Evolutionary conservation across 352 stramenopile genomes (phyloP), one percentile per base, ranked within the genome.

Genomic region (Phytophthora lateralis): DNA sequence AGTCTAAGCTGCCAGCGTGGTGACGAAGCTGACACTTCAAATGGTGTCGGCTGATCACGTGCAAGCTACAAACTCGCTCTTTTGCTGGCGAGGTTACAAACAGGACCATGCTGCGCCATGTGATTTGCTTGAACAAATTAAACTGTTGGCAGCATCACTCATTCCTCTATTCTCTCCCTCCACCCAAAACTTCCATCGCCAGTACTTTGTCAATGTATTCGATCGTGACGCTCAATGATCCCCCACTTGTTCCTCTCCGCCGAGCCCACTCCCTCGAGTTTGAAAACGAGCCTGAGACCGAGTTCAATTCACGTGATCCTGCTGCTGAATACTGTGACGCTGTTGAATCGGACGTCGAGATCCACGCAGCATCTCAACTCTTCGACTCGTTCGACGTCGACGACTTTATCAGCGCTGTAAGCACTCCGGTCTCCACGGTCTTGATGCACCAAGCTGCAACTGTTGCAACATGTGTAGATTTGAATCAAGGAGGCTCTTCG

Each of bases 381-480:
- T 27, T 68, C 37, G 54, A 63, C 9, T 32, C 8, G 6, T 26
- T 64, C 39, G 54, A 69, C 27, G 18, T 63, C 8, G 17, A 63
- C 2, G 20, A 37, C 8, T 44, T 62, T 14, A 8, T 64, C 8
- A 17, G 44, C 4, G 46, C 48, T 14, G 30, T 59, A 17, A 27
- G 3, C 12, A 42, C 45, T 7, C 44, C 51, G 8, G 2, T 30
- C 26, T 18, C 15, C 2, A 48, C 44, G 5, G 2, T 18, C 24
- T n/a, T 6, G 0, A 48, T 3, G 4, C 18, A 34, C 12, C 32
- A 41, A 35, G 17, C 35, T 20, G 35, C 15, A 9, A 20, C 35
- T 20, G 12, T 6, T 11, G 15, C 35, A 42, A 20, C 0, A 38
- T 17, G 32, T 38, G 10, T 0, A 17, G 12, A 38, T n/a, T 42